phyloP scores from a whole-genome alignment of 345 rosid species.

The Anastatica hierochuntica region DNA sequence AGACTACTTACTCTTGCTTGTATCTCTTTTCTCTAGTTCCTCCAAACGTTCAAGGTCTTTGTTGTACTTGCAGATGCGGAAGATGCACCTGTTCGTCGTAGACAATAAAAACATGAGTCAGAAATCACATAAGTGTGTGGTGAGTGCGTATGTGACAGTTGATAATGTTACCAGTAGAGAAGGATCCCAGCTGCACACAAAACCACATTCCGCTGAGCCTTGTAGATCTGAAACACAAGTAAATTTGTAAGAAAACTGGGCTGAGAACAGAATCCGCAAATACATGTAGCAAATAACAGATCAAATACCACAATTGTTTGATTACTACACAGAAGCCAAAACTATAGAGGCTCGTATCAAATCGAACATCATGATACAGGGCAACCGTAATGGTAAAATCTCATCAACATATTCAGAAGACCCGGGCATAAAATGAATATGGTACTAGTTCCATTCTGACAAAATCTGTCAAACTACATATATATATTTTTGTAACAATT shows the following conservation, averaged over 20 bases:
- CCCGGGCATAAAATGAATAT: background rate
- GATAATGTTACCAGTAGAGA: slow-evolving; percentile 65
- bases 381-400: background rate
- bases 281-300: background rate
- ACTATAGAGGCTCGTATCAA: background rate
- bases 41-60: slow-evolving; percentile 68
- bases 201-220: slow-evolving; percentile 79
- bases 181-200: slow-evolving; percentile 69
- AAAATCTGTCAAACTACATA: background rate
- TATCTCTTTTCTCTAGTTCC: slow-evolving; percentile 65
- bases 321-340: background rate
- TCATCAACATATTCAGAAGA: background rate
- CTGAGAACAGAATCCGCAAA: background rate
- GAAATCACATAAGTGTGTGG: no score
- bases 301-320: background rate
- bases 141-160: slow-evolving; percentile 1
- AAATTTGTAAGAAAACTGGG: background rate
- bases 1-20: slow-evolving; percentile 47
- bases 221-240: slow-evolving; percentile 50
- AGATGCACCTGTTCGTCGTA: slow-evolving; percentile 71
- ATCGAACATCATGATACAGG: background rate
- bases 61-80: slow-evolving; percentile 66
- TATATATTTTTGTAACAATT: background rate
- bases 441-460: background rate
- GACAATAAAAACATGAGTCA: no score